Evolutionary conservation across 305 asterid genomes (phyloP), one percentile per base, ranked within the genome.

Genomic region (Rubia peregrina): DNA sequence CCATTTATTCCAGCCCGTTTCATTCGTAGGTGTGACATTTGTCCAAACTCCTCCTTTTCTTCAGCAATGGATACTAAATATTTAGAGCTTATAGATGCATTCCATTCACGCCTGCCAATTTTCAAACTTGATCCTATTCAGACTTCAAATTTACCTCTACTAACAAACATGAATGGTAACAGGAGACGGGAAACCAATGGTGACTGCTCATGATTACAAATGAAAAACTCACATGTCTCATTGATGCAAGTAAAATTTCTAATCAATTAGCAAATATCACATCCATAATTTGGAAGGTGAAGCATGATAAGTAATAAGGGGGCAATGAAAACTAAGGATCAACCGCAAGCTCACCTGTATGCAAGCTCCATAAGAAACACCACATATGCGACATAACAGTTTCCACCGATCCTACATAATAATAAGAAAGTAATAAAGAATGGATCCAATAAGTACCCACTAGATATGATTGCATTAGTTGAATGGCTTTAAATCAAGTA

Each of bases 281-380:
- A 48, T 48, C 55, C 17, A 48, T 48, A 1, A 48, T 44, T 48
- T 48, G 53, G n/a, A 48, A 48, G 17, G 55, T 13, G 55, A 55
- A n/a, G 61, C 61, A 8, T 48, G 16, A 51, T 26, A 17, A 51
- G 36, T 22, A n/a, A 48, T n/a, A 48, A 48, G 16, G 19, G n/a
- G 40, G 8, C 26, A 33, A n/a, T 36, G 55, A 66, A 44, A 22
- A 43, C 70, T 19, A 66, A 66, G 6, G 30, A 68, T n/a, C 10
- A 51, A 68, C 48, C 36, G 65, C 61, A 78, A 64, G 84, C 73
- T 67, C 79, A 95, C 99, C 96, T 92, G 99, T 78, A 95, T 92
- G 72, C 99, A 92, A 57, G 99, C 99, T 75, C 99, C 99, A 86
- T 90, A 89, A 80, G 98, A 75, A 83, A 95, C 98, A 69, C 84